These are phyloP conservation scores for Russula brevipes DNA, from an alignment of 768 basidiomycete genomes.

Conservation along the genomic window DNA sequence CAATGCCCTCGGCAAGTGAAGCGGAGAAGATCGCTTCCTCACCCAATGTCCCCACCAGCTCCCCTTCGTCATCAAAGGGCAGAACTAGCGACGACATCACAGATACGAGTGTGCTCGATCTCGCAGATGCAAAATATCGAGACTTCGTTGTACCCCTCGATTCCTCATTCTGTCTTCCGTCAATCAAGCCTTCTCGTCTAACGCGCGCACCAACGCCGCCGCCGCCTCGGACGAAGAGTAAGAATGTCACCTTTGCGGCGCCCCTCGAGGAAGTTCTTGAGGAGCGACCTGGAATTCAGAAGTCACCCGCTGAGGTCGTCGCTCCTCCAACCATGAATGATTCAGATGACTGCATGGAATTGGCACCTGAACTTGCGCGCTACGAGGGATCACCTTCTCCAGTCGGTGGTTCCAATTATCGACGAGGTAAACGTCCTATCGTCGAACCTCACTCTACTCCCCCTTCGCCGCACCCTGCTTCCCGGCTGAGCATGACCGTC, in stretches of 20 bases:
- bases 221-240: slow-evolving; percentile 6
- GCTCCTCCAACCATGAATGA: background rate
- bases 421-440: background rate
- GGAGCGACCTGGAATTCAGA: background rate
- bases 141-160: slow-evolving; percentile 20
- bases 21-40: background rate
- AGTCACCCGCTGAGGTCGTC: background rate
- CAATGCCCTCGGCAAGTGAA: background rate
- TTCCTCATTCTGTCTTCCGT: slow-evolving; percentile 18
- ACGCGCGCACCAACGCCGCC: slow-evolving; percentile 12
- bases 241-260: slow-evolving; percentile 22
- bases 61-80: background rate
- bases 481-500: background rate
- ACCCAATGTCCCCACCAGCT: background rate
- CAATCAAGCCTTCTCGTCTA: background rate
- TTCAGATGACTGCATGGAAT: background rate
- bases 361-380: background rate
- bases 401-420: background rate
- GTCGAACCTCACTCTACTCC: background rate
- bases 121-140: slow-evolving; percentile 6
- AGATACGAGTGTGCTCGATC: slow-evolving; percentile 3
- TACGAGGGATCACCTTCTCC: background rate
- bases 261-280: background rate
- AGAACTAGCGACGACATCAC: background rate
- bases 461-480: background rate